Evolutionary conservation across 257 asterid genomes (phyloP).

Genomic region (Solanum corneliomulleri): DNA sequence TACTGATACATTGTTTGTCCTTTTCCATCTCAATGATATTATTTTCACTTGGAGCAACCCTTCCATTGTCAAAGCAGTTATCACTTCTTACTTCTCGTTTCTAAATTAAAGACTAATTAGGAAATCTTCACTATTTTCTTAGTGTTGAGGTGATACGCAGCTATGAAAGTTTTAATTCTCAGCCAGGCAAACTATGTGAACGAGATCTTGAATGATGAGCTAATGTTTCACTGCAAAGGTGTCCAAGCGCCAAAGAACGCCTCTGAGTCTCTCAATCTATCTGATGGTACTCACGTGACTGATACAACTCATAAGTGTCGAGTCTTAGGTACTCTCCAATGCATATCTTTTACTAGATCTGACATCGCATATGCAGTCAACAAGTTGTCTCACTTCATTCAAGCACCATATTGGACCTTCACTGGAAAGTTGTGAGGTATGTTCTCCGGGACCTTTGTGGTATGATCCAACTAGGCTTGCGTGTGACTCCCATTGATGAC

Average conservation of each 20-base stretch:
- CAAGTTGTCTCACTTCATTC: background rate
- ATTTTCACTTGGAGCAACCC: background rate
- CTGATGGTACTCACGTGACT: background rate
- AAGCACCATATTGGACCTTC: background rate
- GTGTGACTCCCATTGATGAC: background rate
- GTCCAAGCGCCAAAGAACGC: background rate
- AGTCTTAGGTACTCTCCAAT: background rate
- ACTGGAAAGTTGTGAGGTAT: background rate
- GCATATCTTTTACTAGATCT: background rate
- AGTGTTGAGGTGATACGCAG: background rate
- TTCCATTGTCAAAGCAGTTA: background rate
- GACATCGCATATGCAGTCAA: background rate
- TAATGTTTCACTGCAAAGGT: background rate
- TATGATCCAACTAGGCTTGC: background rate
- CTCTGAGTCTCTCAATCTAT: background rate
- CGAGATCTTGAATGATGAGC: background rate
- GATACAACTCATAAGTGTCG: background rate
- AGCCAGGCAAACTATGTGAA: background rate
- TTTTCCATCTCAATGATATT: background rate
- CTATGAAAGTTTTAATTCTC: background rate
- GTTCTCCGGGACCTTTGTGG: background rate
- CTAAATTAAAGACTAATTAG: background rate
- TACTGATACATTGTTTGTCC: background rate
- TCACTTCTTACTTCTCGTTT: background rate
- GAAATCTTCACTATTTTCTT: background rate